A percentile compares a stretch with the other conserved stretches of the same genome.
Evolutionary conservation across 2,329 filamentous ascomycete genomes (phyloP).

Genomic region (Ophiostoma sp.): DNA sequence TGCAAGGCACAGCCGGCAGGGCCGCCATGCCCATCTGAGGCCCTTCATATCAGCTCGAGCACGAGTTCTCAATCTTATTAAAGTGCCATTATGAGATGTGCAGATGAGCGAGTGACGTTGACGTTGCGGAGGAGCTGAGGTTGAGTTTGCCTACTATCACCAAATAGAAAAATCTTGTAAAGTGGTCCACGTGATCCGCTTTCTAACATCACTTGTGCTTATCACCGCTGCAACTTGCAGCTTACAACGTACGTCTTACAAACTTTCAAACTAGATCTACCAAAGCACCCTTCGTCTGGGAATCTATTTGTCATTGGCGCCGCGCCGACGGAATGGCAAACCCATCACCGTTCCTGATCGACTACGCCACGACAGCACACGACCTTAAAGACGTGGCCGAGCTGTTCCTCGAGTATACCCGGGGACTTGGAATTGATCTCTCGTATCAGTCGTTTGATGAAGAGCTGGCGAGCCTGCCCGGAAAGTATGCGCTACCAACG

Average conservation of each 20-base stretch:
- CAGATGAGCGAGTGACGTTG: background rate
- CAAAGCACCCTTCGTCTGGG: no score
- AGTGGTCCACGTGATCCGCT: slow-evolving; percentile 1
- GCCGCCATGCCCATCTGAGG: no score
- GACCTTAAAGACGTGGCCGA: slow-evolving; percentile 21
- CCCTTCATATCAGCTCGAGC: no score
- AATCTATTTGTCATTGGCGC: no score
- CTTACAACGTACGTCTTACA: background rate
- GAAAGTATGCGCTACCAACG: slow-evolving; percentile 19
- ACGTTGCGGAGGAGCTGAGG: background rate
- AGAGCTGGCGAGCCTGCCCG: slow-evolving; percentile 24
- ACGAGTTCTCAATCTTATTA: no score
- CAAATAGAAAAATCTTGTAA: background rate
- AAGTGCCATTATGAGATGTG: background rate
- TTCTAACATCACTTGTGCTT: background rate
- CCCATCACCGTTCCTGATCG: slow-evolving; percentile 15
- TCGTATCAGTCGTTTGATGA: slow-evolving; percentile 25
- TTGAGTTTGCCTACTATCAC: background rate
- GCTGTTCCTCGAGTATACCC: slow-evolving; percentile 25
- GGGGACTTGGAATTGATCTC: slow-evolving; percentile 25
- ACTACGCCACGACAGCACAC: slow-evolving; percentile 10
- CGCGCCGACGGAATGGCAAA: no score
- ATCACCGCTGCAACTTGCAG: no score
- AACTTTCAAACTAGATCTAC: background rate
- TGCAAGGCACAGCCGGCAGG: no score